Evolutionary conservation across 2,329 filamentous ascomycete genomes (phyloP).

Genomic region (Venturia asperata): DNA sequence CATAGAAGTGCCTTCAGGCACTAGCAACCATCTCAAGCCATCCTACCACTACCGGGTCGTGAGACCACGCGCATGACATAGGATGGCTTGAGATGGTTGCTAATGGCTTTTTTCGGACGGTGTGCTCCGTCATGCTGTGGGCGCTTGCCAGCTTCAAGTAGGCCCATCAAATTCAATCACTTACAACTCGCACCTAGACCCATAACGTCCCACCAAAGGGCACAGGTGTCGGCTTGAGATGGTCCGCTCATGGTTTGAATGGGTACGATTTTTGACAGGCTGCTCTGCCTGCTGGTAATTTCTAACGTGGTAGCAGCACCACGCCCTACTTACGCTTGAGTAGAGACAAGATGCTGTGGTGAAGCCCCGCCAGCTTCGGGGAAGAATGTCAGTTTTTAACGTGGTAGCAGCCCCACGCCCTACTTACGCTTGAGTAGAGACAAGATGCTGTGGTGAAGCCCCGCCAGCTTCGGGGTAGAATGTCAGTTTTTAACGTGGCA

Average conservation of each 20-base stretch:
- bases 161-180: not conserved
- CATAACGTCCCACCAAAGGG: too few species aligned
- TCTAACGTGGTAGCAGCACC: not conserved
- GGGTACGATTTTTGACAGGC: not conserved
- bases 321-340: not conserved
- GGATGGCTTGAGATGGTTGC: not conserved
- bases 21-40: not conserved
- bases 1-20: not conserved
- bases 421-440: not conserved
- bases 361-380: slow-evolving; percentile 1
- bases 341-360: slow-evolving; percentile 1
- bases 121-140: slow-evolving; percentile 2
- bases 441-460: slow-evolving; percentile 2
- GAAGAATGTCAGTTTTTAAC: not conserved
- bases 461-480: not conserved
- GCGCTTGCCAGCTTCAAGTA: slow-evolving; percentile 1
- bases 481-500: not conserved
- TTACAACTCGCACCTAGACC: too few species aligned
- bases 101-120: slow-evolving; percentile 2
- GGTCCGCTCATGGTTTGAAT: not conserved
- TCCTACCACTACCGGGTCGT: not conserved
- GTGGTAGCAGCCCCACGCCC: not conserved
- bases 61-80: not conserved
- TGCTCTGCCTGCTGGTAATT: not conserved
- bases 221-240: too few species aligned